phyloP scores from a whole-genome alignment of 2,329 filamentous ascomycete genomes.

The Fusarium udum region DNA sequence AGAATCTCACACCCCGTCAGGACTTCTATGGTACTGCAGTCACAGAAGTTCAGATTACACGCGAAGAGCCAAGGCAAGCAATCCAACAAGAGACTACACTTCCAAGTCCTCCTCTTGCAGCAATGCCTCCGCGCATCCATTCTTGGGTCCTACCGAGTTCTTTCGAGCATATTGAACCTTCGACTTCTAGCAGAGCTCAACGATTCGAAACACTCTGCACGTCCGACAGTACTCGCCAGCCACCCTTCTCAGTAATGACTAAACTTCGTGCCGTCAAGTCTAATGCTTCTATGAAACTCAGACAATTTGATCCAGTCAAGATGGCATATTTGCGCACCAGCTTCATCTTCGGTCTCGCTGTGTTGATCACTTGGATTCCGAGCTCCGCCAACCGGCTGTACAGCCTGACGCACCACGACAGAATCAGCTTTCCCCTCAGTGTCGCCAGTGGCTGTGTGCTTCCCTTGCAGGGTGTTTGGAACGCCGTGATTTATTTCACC shows the following conservation, averaged over 20 bases:
- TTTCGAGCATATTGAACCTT: slow-evolving; percentile 24
- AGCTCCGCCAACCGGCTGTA: slow-evolving; percentile 80
- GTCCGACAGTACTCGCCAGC: slow-evolving; percentile 34
- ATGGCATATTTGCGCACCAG: slow-evolving; percentile 68
- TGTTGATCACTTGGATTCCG: slow-evolving; percentile 69
- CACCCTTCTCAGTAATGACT: slow-evolving; percentile 25
- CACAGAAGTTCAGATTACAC: slow-evolving; percentile 60
- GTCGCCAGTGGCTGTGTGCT: slow-evolving; percentile 76
- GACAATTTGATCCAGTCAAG: slow-evolving; percentile 62
- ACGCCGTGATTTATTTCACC: slow-evolving; percentile 77
- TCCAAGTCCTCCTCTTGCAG: slow-evolving; percentile 26
- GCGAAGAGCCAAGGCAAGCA: slow-evolving; percentile 35
- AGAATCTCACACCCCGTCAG: slow-evolving; percentile 43
- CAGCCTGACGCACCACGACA: slow-evolving; percentile 62
- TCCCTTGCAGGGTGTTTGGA: slow-evolving; percentile 83
- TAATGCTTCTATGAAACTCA: slow-evolving; percentile 47
- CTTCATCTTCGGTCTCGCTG: slow-evolving; percentile 68
- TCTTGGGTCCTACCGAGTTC: slow-evolving; percentile 40
- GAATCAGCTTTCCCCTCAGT: slow-evolving; percentile 70
- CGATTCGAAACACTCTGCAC: slow-evolving; percentile 46
- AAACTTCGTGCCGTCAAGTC: slow-evolving; percentile 41
- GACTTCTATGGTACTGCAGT: slow-evolving; percentile 58
- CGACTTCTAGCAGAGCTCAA: slow-evolving; percentile 26
- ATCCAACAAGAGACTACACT: not conserved
- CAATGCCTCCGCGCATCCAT: slow-evolving; percentile 25